These are phyloP conservation scores for Lachancea mirantina DNA, from an alignment of 805 yeast species.

Conservation along the genomic window DNA sequence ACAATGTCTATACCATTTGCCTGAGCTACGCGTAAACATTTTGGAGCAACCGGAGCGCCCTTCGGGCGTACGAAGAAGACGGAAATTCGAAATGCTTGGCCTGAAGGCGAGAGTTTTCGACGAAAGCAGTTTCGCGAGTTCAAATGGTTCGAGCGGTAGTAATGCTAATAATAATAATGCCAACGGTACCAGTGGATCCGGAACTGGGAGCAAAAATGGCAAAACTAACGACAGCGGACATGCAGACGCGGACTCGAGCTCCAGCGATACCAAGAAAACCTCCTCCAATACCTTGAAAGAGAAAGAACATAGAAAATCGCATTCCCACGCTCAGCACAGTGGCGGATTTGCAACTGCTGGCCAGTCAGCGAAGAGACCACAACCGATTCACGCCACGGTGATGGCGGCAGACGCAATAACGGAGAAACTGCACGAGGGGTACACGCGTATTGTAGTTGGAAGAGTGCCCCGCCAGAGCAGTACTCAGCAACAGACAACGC, in stretches of 20 bases:
- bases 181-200: slow-evolving; percentile 1
- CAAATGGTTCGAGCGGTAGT: slow-evolving; percentile 1
- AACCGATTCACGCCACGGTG: slow-evolving; percentile 20
- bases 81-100: slow-evolving; percentile 38
- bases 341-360: background rate
- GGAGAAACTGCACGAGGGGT: slow-evolving; percentile 26
- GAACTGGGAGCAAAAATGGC: background rate
- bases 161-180: background rate
- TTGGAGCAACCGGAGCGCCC: slow-evolving; percentile 41
- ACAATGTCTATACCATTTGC: slow-evolving; percentile 77
- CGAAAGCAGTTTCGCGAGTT: slow-evolving; percentile 22
- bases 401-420: slow-evolving; percentile 22
- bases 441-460: slow-evolving; percentile 26
- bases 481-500: background rate
- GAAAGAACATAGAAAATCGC: background rate
- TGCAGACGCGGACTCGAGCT: slow-evolving; percentile 1
- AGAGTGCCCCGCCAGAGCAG: slow-evolving; percentile 12
- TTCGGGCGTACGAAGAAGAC: slow-evolving; percentile 25
- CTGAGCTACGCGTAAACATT: slow-evolving; percentile 54
- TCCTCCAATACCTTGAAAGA: background rate
- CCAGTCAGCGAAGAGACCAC: slow-evolving; percentile 8
- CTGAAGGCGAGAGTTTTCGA: slow-evolving; percentile 29
- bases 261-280: slow-evolving; percentile 3
- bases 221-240: background rate
- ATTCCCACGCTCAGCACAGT: background rate